phyloP scores from a whole-genome alignment of 768 basidiomycete genomes.

The Rhizopogon vesiculosus region DNA sequence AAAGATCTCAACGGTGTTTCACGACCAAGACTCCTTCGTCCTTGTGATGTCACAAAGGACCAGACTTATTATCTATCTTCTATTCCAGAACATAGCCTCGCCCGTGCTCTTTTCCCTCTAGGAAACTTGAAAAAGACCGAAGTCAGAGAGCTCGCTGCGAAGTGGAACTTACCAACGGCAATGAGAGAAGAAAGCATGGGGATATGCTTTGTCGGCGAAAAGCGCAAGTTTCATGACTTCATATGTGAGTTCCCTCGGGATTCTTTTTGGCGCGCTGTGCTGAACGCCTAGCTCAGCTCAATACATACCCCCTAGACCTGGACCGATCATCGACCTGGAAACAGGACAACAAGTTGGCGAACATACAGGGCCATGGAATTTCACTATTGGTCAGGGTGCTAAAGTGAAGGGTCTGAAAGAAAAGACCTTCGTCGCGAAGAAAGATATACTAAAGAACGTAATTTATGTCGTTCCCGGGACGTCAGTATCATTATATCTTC shows the following conservation, averaged over 20 bases:
- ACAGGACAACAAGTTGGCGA: constrained; percentile 50
- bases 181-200: constrained; percentile 86
- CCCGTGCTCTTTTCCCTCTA: constrained; percentile 77
- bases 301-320: constrained; percentile 69
- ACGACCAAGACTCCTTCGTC: constrained; percentile 51
- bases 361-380: constrained; percentile 80
- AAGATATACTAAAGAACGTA: constrained; percentile 57
- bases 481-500: constrained; percentile 34
- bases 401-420: constrained; percentile 55
- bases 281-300: constrained; percentile 44
- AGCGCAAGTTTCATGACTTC: constrained; percentile 66
- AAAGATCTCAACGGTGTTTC: constrained; percentile 10
- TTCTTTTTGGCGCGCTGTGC: background rate
- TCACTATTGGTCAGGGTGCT: constrained; percentile 81
- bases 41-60: constrained; percentile 67
- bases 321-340: constrained; percentile 56
- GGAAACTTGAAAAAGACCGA: constrained; percentile 59
- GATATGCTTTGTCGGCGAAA: constrained; percentile 89
- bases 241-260: constrained; percentile 40
- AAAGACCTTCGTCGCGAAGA: constrained; percentile 69
- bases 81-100: constrained; percentile 60
- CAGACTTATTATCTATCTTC: constrained; percentile 90
- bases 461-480: constrained; percentile 74
- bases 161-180: constrained; percentile 65
- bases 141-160: constrained; percentile 67